Evolutionary conservation across 257 asterid species (phyloP).

Genomic region (Orobanche coerulescens): DNA sequence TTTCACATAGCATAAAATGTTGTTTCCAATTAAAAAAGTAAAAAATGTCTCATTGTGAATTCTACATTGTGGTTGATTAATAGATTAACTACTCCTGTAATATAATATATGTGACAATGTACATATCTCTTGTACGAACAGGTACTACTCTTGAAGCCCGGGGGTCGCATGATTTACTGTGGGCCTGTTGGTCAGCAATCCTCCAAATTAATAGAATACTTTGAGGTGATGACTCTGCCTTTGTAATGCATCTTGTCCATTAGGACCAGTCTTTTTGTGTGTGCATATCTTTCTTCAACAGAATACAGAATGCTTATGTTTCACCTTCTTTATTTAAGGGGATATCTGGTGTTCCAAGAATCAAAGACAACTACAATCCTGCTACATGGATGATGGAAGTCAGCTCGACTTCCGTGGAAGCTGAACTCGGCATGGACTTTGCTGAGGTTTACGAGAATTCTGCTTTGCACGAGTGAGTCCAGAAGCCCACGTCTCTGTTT

Average conservation of each 20-base stretch:
- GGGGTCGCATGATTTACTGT: slow-evolving; percentile 49
- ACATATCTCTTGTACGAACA: slow-evolving; percentile 21
- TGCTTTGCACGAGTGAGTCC: slow-evolving; percentile 37
- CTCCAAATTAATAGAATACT: slow-evolving; percentile 39
- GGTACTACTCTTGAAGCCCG: slow-evolving; percentile 44
- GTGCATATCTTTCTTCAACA: background rate
- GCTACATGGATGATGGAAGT: slow-evolving; percentile 68
- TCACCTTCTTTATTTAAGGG: slow-evolving; percentile 18
- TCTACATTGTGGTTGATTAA: background rate
- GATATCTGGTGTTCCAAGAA: slow-evolving; percentile 39
- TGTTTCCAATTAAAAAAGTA: too few species aligned
- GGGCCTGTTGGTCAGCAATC: slow-evolving; percentile 52
- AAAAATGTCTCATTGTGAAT: background rate
- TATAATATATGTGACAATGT: background rate
- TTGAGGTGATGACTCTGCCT: too few species aligned
- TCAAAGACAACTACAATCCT: slow-evolving; percentile 45
- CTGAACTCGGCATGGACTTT: slow-evolving; percentile 44
- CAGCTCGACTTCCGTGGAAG: slow-evolving; percentile 46
- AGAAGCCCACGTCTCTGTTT: background rate
- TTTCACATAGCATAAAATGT: too few species aligned
- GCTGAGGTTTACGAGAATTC: slow-evolving; percentile 40
- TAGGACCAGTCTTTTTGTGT: too few species aligned
- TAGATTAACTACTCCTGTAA: background rate
- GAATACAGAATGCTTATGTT: background rate
- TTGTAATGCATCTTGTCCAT: too few species aligned